A percentile compares a stretch with the other conserved stretches of the same genome.
phyloP scores from a whole-genome alignment of 257 asterid genomes.

The Rauvolfia tetraphylla region DNA sequence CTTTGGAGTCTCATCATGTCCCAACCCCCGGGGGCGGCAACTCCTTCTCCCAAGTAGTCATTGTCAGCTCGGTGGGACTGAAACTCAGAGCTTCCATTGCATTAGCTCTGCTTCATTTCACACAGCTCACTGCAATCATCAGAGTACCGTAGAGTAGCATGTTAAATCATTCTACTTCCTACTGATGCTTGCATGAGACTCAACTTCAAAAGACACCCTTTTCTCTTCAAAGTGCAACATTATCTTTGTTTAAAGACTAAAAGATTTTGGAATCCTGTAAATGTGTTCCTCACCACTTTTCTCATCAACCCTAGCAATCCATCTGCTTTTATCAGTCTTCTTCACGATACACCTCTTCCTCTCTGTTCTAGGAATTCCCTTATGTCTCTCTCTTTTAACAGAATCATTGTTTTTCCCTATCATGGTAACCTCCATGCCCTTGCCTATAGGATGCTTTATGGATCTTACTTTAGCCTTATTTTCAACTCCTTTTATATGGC shows the following conservation, averaged over 20 bases:
- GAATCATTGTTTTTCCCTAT: conserved; percentile 39
- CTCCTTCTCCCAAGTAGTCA: background rate
- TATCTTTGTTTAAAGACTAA: background rate
- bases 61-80: background rate
- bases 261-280: conserved; percentile 42
- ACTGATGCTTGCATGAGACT: too few species aligned
- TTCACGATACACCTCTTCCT: conserved; percentile 24
- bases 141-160: background rate
- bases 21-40: background rate
- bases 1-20: background rate
- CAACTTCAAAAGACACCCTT: too few species aligned
- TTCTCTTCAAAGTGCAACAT: background rate
- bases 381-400: conserved; percentile 23
- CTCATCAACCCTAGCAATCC: conserved; percentile 56
- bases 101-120: background rate
- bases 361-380: conserved; percentile 34
- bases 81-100: background rate
- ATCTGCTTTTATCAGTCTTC: conserved; percentile 44
- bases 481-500: conserved; percentile 43
- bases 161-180: background rate
- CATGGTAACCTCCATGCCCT: conserved; percentile 60
- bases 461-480: conserved; percentile 38
- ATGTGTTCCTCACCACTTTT: conserved; percentile 70
- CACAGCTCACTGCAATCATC: background rate
- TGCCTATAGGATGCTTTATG: conserved; percentile 49